phyloP scores from a whole-genome alignment of 805 yeast genomes.

The Blastobotrys terrestris region DNA sequence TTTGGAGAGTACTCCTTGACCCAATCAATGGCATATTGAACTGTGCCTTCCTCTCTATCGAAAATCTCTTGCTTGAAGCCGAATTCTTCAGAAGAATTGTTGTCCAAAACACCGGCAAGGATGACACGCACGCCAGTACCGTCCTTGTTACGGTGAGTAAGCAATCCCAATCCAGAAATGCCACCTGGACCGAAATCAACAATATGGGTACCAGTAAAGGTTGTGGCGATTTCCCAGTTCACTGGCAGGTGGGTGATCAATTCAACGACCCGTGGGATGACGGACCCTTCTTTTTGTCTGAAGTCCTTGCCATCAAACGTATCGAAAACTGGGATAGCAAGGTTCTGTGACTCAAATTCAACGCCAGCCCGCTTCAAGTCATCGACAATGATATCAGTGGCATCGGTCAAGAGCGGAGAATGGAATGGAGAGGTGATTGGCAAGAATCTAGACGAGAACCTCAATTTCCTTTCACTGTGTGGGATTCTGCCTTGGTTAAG shows the following conservation, averaged over 20 bases:
- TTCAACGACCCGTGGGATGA: constrained; percentile 65
- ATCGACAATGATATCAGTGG: constrained; percentile 56
- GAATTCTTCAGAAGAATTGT: constrained; percentile 62
- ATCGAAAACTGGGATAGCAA: constrained; percentile 85
- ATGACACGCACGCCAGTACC: constrained; percentile 96
- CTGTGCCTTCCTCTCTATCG: constrained; percentile 55
- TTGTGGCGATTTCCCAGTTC: constrained; percentile 88
- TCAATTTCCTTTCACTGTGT: constrained; percentile 85
- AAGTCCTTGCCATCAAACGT: constrained; percentile 81
- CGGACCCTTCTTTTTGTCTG: constrained; percentile 45
- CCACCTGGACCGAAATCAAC: constrained; percentile 99
- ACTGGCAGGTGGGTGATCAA: constrained; percentile 87
- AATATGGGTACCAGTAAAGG: constrained; percentile 77
- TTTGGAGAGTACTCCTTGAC: constrained; percentile 79
- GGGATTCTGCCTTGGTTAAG: constrained; percentile 95
- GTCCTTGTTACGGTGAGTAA: constrained; percentile 95
- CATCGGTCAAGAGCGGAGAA: constrained; percentile 72
- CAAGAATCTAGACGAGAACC: constrained; percentile 86
- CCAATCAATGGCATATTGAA: constrained; percentile 89
- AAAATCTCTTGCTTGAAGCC: constrained; percentile 96
- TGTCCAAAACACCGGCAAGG: constrained; percentile 85
- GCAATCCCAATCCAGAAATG: constrained; percentile 88
- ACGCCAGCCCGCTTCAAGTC: constrained; percentile 60
- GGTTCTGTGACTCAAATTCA: constrained; percentile 46
- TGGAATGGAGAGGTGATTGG: constrained; percentile 98